These are phyloP conservation scores for Aspergillus tubingensis DNA, from an alignment of 2,329 filamentous ascomycete genomes.

Conservation along the genomic window DNA sequence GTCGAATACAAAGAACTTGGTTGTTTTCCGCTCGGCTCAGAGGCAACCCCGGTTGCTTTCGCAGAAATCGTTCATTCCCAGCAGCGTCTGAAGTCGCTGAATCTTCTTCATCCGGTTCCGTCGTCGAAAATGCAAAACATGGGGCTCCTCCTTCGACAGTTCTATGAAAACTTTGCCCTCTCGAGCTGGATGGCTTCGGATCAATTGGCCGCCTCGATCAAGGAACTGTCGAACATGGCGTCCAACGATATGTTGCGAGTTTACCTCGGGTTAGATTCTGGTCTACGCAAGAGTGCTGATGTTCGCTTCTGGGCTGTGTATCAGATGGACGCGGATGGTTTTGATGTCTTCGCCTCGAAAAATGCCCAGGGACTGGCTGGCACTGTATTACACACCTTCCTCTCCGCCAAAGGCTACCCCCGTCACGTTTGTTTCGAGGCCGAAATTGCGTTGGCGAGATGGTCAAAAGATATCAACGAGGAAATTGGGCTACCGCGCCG, in stretches of 20 bases:
- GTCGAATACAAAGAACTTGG: constrained; percentile 44
- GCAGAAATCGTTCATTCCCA: constrained; percentile 50
- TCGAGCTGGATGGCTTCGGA: constrained; percentile 22
- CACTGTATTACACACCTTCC: constrained; percentile 49
- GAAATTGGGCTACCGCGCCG: constrained; percentile 39
- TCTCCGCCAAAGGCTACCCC: constrained; percentile 44
- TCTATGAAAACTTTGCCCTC: constrained; percentile 30
- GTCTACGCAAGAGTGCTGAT: constrained; percentile 40
- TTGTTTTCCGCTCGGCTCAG: constrained; percentile 51
- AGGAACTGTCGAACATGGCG: constrained; percentile 33
- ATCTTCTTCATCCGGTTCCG: constrained; percentile 44
- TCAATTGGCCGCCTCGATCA: constrained; percentile 30
- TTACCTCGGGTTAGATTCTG: constrained; percentile 44
- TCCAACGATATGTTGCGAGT: constrained; percentile 33
- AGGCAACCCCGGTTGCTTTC: constrained; percentile 45
- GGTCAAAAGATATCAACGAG: constrained; percentile 34
- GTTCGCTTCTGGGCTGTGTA: constrained; percentile 47
- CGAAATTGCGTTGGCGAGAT: constrained; percentile 42
- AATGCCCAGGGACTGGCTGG: constrained; percentile 46
- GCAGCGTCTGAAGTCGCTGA: constrained; percentile 43
- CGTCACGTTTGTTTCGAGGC: constrained; percentile 43
- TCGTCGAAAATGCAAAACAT: constrained; percentile 38
- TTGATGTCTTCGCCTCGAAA: constrained; percentile 48
- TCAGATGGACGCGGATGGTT: constrained; percentile 35
- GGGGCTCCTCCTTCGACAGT: constrained; percentile 33